Evolutionary conservation across 768 basidiomycete species (phyloP).

Genomic region (Mycena filopes): DNA sequence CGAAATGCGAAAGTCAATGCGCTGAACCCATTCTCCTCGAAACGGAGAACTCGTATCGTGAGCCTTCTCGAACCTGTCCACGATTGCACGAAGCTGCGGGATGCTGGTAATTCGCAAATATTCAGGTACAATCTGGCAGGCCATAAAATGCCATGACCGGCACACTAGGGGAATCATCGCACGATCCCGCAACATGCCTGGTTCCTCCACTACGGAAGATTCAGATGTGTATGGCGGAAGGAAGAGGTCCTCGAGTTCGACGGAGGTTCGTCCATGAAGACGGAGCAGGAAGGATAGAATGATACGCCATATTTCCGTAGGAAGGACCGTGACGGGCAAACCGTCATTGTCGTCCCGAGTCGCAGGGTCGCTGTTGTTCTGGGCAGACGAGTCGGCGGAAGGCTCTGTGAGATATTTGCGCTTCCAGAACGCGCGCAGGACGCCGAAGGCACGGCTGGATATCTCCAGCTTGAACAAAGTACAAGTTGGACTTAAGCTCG

Average conservation of each 20-base stretch:
- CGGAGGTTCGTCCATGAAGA: slow-evolving; percentile 43
- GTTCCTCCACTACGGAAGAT: slow-evolving; percentile 36
- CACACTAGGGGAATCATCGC: slow-evolving; percentile 47
- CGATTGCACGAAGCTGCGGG: slow-evolving; percentile 45
- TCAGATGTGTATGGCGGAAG: slow-evolving; percentile 44
- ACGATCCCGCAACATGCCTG: slow-evolving; percentile 43
- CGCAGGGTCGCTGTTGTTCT: not conserved
- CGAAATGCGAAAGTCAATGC: slow-evolving; percentile 54
- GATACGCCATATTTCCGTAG: slow-evolving; percentile 53
- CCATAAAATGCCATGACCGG: slow-evolving; percentile 48
- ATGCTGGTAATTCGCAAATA: slow-evolving; percentile 51
- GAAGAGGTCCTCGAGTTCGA: slow-evolving; percentile 55
- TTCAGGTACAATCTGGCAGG: slow-evolving; percentile 52
- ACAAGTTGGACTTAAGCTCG: not conserved
- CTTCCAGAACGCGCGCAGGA: slow-evolving; percentile 3
- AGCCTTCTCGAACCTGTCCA: slow-evolving; percentile 47
- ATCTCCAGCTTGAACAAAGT: slow-evolving; percentile 5
- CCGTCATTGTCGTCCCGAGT: not conserved
- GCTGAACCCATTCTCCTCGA: slow-evolving; percentile 49
- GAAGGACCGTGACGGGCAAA: slow-evolving; percentile 33
- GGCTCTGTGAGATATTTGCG: not conserved
- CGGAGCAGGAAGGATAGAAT: slow-evolving; percentile 49
- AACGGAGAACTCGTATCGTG: slow-evolving; percentile 39
- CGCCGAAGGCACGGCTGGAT: slow-evolving; percentile 2
- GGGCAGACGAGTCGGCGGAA: not conserved